Evolutionary conservation across 148 eudicot species (phyloP).

Genomic region (Agrostemma githago): DNA sequence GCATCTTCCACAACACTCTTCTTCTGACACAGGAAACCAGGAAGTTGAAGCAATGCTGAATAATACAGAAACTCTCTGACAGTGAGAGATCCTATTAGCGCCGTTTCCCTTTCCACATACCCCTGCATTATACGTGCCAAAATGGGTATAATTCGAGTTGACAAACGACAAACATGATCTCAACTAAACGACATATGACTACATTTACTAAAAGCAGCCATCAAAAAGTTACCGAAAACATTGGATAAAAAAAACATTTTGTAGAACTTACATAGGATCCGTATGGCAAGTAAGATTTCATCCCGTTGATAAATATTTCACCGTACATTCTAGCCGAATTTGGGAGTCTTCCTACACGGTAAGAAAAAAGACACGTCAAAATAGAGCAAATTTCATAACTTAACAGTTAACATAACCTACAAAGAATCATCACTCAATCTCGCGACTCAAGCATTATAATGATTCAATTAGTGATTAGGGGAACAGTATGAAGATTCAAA

Average conservation of each 20-base stretch:
- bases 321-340: conserved; percentile 75
- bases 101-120: conserved; percentile 86
- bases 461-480: too few relatives aligned
- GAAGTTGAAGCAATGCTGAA: conserved; percentile 94
- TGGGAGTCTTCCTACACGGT: conserved; percentile 70
- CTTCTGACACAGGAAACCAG: conserved; percentile 76
- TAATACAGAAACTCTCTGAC: conserved; percentile 95
- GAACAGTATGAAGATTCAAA: conserved; percentile 16
- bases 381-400: conserved; percentile 15
- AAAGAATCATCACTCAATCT: conserved; percentile 6
- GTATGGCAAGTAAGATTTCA: conserved; percentile 65
- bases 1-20: conserved; percentile 91
- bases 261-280: conserved; percentile 78
- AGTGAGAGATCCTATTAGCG: conserved; percentile 84
- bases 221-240: not conserved
- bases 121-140: conserved; percentile 49
- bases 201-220: not conserved
- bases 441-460: conserved; percentile 8
- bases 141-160: not conserved
- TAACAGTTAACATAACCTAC: not conserved
- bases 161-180: not conserved
- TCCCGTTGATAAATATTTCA: conserved; percentile 83
- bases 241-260: not conserved
- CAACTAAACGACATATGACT: not conserved
- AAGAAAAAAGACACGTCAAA: conserved; percentile 10